Evolutionary conservation across 208 protist genomes (phyloP).

Genomic region (Perkinsela sp.): DNA sequence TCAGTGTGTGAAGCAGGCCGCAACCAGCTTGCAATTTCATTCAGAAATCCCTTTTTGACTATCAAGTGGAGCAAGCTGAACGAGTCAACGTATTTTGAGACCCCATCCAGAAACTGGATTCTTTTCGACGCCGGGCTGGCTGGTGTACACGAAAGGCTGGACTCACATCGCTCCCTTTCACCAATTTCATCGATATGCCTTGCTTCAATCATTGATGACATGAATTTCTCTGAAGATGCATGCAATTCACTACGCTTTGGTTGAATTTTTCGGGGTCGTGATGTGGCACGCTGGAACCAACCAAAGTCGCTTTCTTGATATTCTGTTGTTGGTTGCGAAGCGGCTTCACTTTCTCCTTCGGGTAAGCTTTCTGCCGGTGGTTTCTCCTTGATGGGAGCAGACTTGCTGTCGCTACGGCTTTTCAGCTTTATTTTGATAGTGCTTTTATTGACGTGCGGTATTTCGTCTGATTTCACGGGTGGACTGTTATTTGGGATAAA

Average conservation of each 20-base stretch:
- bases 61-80: background rate
- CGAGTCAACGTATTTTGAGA: background rate
- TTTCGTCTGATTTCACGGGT: too few species aligned
- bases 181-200: background rate
- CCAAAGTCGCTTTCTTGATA: background rate
- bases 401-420: background rate
- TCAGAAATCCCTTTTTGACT: background rate
- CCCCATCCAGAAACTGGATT: background rate
- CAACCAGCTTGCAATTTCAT: background rate
- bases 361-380: background rate
- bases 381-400: background rate
- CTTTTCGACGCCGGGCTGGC: background rate
- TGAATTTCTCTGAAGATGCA: background rate
- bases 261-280: background rate
- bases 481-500: too few species aligned
- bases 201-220: background rate
- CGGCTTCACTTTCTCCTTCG: background rate
- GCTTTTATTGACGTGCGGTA: too few species aligned
- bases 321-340: background rate
- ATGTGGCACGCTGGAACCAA: background rate
- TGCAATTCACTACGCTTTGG: background rate
- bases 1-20: background rate
- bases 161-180: background rate
- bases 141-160: too few species aligned
- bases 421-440: too few species aligned